These are phyloP conservation scores for Tuber borchii DNA, from an alignment of 495 filamentous ascomycete species.

Conservation along the genomic window DNA sequence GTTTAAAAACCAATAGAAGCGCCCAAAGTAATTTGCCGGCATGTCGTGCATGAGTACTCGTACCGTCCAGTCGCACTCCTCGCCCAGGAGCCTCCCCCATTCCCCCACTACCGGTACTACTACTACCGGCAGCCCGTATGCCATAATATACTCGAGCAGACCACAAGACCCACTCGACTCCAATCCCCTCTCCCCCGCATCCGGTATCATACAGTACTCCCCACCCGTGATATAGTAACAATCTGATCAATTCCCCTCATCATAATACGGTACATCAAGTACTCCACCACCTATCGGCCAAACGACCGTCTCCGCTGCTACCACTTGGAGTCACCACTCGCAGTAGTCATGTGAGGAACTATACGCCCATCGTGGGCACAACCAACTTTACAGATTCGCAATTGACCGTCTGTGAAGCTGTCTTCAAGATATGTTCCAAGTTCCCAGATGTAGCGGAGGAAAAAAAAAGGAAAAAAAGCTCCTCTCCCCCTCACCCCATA, in stretches of 20 bases:
- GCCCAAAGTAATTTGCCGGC: background rate
- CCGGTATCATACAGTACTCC: background rate
- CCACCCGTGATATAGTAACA: background rate
- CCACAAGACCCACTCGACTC: background rate
- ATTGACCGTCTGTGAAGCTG: slow-evolving; percentile 62
- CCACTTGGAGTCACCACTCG: background rate
- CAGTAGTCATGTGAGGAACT: slow-evolving; percentile 1
- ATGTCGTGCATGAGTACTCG: background rate
- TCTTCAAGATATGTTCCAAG: slow-evolving; percentile 59
- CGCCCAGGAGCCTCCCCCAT: background rate
- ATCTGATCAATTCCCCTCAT: background rate
- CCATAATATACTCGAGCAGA: background rate
- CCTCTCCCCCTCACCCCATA: background rate
- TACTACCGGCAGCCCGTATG: background rate
- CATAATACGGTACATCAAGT: background rate
- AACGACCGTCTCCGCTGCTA: background rate
- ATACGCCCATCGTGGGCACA: slow-evolving; percentile 56
- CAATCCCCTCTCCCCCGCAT: background rate
- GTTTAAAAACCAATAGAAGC: background rate
- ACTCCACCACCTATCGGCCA: background rate
- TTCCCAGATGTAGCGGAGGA: slow-evolving; percentile 49
- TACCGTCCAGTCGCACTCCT: background rate
- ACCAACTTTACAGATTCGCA: slow-evolving; percentile 67
- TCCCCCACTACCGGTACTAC: background rate
- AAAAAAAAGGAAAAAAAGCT: background rate